Evolutionary conservation across 2,329 filamentous ascomycete species (phyloP), one percentile per base, ranked within the genome.

Genomic region (Colletotrichum godetiae): DNA sequence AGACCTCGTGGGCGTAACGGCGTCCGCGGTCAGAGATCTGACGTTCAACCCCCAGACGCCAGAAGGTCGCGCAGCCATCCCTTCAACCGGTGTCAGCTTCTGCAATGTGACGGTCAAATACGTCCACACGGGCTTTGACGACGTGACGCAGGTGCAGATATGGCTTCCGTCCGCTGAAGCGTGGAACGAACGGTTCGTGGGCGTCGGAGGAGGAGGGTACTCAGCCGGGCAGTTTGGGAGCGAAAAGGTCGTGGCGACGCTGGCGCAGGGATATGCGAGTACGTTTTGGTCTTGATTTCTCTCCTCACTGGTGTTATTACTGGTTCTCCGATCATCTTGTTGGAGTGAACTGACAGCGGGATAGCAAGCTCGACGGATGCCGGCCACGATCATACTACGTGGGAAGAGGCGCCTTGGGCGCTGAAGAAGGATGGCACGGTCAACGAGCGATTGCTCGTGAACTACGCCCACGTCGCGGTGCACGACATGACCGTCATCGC

Each of bases 401-500:
- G 69, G 69, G 31, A 67, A 27, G 46, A 65, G 42, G 73, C 73
- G 24, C 49, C 63, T 19, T 80, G 79, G 79, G 79, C 75, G 1
- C 63, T 78, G 0, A 59, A 69, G 0, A 74, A 53, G 4, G 58
- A 69, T 0, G 75, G 78, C 8, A 77, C 52, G 19, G 31, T 72
- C 42, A 68, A 75, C 27, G n/a, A 61, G 58, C 53, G 60, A n/a
- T 19, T 66, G 29, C 37, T 75, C 10, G 49, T 56, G 15, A 75
- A 74, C 31, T 70, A 66, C n/a, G 74, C 62, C 1, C 68, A 74
- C 24, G 67, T 70, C 8, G 62, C 74, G 27, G 71, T 75, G 53
- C 72, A 74, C 33, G 74, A 75, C 46, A 70, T 86, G 55, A 84
- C 87, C 0, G 80, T 86, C 8, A 76, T 88, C 4, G 85, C 85